Evolutionary conservation across 2,329 filamentous ascomycete species (phyloP), one percentile per base, ranked within the genome.

Genomic region (Ustilaginoidea virens): DNA sequence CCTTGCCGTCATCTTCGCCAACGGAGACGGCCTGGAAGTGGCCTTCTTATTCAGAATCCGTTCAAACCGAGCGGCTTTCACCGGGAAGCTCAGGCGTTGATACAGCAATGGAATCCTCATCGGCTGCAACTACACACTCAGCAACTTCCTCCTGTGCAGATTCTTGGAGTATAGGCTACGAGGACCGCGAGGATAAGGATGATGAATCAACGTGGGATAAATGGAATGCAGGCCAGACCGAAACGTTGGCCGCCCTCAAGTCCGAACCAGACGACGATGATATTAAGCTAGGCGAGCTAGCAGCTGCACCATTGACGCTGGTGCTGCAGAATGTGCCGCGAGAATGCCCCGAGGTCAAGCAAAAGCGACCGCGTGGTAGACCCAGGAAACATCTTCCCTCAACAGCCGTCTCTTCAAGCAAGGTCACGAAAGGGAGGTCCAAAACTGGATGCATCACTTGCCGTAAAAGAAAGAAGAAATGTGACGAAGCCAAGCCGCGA

Each of bases 341-440:
- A 9, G 37, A 34, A 17, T 37, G 35, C 24, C 36, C 47, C 2
- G 46, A 53, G 16, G 39, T 51, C 13, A 69, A 68, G 39, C 47
- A 51, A 21, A 78, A 77, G 54, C 63, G 77, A 43, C 76, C 76
- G 41, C 70, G 85, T 44, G 85, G 85, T 19, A 68, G 85, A 31
- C 85, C 85, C 28, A 68, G 83, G 51, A 92, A 92, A 56, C 74
- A 85, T 42, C 79, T 81, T 22, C 57, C 79, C 12, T 65, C 64
- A 6, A 66, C 72, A 1, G 63, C 67, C 20, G 45, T 59, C 11
- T 55, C 61, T 12, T 55, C 71, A 28, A 69, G 66, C 44, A 92
- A 90, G 47, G 56, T 80, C 29, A 74, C 80, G 33, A 92, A 92
- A 49, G 81, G 80, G 13, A 60, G 74, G 29, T 76, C 73, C 29